These are phyloP conservation scores for Triglochin maritima DNA, from an alignment of 106 monocot species.

Conservation along the genomic window DNA sequence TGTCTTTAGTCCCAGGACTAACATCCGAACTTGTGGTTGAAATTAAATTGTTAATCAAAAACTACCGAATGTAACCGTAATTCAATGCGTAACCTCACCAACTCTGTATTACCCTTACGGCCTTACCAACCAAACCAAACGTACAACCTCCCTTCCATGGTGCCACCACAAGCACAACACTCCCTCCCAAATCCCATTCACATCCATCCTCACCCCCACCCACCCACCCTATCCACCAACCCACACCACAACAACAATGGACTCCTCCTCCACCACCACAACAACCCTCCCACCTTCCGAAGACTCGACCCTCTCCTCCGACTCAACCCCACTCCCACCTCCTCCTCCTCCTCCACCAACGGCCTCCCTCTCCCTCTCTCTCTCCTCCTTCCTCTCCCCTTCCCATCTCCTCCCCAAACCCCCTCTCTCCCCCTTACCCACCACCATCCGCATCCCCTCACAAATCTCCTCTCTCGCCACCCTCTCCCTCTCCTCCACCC, in stretches of 20 bases:
- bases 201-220: too few species aligned
- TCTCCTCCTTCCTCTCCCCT: slow-evolving; percentile 20
- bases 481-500: slow-evolving; percentile 9
- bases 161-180: too few species aligned
- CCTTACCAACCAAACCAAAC: too few species aligned
- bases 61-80: too few species aligned
- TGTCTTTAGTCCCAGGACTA: too few species aligned
- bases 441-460: slow-evolving; percentile 48
- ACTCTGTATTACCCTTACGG: too few species aligned
- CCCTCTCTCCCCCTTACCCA: slow-evolving; percentile 24
- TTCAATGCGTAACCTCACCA: too few species aligned
- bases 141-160: too few species aligned
- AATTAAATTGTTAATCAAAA: too few species aligned
- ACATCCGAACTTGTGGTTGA: too few species aligned
- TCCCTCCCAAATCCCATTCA: too few species aligned
- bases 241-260: not conserved
- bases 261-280: not conserved
- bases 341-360: slow-evolving; percentile 17
- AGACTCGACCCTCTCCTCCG: not conserved
- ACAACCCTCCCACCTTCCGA: not conserved
- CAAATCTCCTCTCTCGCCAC: slow-evolving; percentile 34
- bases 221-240: too few species aligned
- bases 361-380: slow-evolving; percentile 24
- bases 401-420: slow-evolving; percentile 9
- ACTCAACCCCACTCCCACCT: slow-evolving; percentile 3